Base-by-base conservation (phyloP, 805 yeast species). In the Metschnikowia santaceciliae region DNA sequence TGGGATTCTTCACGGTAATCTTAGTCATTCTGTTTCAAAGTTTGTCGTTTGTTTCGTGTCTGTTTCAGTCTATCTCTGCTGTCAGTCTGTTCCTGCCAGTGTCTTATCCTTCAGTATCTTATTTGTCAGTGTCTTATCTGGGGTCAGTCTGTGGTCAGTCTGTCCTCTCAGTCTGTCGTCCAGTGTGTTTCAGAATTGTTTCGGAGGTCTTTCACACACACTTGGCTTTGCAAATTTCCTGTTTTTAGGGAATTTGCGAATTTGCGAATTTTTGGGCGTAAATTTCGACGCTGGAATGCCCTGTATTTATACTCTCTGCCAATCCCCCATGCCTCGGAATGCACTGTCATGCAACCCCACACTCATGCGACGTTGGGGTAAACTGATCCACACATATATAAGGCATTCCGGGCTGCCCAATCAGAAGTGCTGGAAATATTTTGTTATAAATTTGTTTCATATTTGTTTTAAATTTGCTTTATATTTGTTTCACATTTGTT, bases 1-100 rank as follows among this genome's bases (percentile, higher is more conserved):
- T 74, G 42, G 92, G 92, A 49, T 76, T 80, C 62, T 80, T 78
- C 42, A 87, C 91, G 60, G 81, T 81, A 65, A 87, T 83, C 65
- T 86, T 86, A 6, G 30, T 26, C 30, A 26, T 26, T 26, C 11
- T 26, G 11, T 8, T 41, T 41, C 15, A 8, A n/a, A 7, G 36
- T 34, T 34, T 34, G 11, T 34, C 17, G 10, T 34, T 34, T 34
- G 36, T 34, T 15, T 7, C 8, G 15, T n/a, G 4, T 3, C 2
- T 33, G 11, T 10, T 7, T 23, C 10, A 6, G 30, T 23, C 30
- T 23, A 7, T 23, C 30, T 23, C 10, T 23, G 8, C 30, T 8
- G 10, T 26, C 30, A 26, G 11, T 26, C 3, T 26, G 11, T 26
- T 8, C 11, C 11, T 26, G 30, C 8, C 30, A 26, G 30, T 26